Percentiles rank a stretch among this genome's conserved stretches.
Evolutionary conservation across 169 alveolate genomes (phyloP).

Genomic region (Cryptosporidium tyzzeri): DNA sequence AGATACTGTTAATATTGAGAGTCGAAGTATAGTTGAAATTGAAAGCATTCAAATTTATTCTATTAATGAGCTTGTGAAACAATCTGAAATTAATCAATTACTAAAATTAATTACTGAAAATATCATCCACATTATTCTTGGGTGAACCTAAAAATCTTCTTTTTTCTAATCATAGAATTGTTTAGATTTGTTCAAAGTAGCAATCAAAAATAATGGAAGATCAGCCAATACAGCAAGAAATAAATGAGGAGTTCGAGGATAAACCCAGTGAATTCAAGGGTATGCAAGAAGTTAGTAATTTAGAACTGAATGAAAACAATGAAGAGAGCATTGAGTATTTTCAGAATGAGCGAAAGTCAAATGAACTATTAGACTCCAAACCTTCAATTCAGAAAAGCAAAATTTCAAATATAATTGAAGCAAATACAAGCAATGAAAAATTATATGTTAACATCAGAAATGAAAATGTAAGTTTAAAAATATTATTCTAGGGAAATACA

Average conservation of each 20-base stretch:
- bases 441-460: conserved; percentile 1
- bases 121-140: neutral
- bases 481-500: neutral
- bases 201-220: conserved; percentile 8
- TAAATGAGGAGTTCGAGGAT: neutral
- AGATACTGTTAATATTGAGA: neutral
- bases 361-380: neutral
- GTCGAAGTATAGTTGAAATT: neutral
- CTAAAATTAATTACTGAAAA: neutral
- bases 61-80: neutral
- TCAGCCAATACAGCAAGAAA: neutral
- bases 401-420: neutral
- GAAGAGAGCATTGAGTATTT: neutral
- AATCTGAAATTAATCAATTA: neutral
- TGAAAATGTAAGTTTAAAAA: conserved; percentile 34
- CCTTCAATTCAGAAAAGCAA: neutral
- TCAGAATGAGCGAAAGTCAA: neutral
- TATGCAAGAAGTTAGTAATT: neutral
- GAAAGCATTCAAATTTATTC: neutral
- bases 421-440: neutral
- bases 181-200: neutral
- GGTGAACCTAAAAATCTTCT: neutral
- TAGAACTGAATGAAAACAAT: neutral
- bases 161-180: neutral
- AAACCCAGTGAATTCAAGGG: neutral